Evolutionary conservation across 345 rosid species (phyloP), one percentile per base, ranked within the genome.

Genomic region (Salix arbutifolia): DNA sequence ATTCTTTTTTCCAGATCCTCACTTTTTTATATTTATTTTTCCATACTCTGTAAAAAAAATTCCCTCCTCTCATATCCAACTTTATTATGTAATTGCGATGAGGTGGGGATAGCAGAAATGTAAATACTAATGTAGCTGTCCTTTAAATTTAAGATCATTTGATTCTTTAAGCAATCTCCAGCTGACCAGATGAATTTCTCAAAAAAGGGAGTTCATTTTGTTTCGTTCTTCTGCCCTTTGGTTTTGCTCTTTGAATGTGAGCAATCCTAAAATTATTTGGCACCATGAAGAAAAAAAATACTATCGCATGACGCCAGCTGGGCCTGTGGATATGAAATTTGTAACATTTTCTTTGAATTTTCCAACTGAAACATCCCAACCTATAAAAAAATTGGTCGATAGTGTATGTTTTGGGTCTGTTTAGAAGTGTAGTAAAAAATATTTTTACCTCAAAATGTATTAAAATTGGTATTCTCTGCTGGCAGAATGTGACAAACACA

Each of bases 71-170:
- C 13, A 8, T 17, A 3, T 31, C 67, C 74, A 48, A 44, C 35
- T 67, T 58, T 19, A 26, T 33, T 42, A 67, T 76, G 75, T 64
- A 73, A 65, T 69, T 79, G 76, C 37, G 21, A 28, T 28, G 69
- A 38, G 44, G 65, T 67, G 17, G 53, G n/a, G 35, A 60, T 69
- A 21, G 56, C 64, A 50, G 17, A 61, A 76, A 73, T 70, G 75
- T 75, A 78, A 42, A 78, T 79, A 69, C 66, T 72, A 65, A 65
- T 83, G 81, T 61, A 80, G 18, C 19, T 68, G 42, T 16, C 35
- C 13, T 73, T 44, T 23, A 21, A 65, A 13, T 17, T 46, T n/a
- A 12, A 74, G 21, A 37, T 58, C 35, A 56, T 48, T 37, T 48
- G 67, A 52, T 18, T 53, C 37, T 7, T 68, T 68, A 48, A 74